phyloP scores from a whole-genome alignment of 140 eudicot species.

The Senecio squalidus region DNA sequence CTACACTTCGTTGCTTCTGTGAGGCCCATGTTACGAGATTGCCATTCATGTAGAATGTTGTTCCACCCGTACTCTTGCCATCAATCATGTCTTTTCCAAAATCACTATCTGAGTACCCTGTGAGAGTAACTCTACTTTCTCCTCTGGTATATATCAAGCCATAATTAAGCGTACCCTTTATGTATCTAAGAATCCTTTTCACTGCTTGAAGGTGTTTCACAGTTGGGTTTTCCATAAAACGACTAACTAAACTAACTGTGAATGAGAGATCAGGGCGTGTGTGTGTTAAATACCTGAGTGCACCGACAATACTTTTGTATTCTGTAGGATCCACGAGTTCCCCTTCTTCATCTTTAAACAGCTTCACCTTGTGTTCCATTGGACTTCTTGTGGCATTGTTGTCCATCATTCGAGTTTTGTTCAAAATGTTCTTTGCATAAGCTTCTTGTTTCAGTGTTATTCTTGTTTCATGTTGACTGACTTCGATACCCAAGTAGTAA shows the following conservation, averaged over 20 bases:
- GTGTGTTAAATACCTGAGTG: background rate
- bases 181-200: background rate
- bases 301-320: background rate
- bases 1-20: background rate
- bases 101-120: background rate
- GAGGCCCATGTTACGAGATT: background rate
- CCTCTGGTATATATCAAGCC: background rate
- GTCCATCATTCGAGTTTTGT: background rate
- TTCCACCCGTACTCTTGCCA: background rate
- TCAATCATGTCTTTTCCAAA: background rate
- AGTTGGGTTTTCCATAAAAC: background rate
- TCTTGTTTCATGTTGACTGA: background rate
- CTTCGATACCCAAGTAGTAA: background rate
- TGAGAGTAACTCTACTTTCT: background rate
- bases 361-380: background rate
- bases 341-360: background rate
- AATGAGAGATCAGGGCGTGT: background rate
- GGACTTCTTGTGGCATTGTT: background rate
- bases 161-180: background rate
- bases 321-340: background rate
- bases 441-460: background rate
- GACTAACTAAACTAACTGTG: background rate
- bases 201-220: background rate
- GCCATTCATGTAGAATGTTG: background rate
- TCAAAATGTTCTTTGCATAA: background rate